A percentile compares a stretch with the other conserved stretches of the same genome.
These are phyloP conservation scores for Crepidotus variabilis DNA, from an alignment of 768 basidiomycete genomes.

Conservation along the genomic window DNA sequence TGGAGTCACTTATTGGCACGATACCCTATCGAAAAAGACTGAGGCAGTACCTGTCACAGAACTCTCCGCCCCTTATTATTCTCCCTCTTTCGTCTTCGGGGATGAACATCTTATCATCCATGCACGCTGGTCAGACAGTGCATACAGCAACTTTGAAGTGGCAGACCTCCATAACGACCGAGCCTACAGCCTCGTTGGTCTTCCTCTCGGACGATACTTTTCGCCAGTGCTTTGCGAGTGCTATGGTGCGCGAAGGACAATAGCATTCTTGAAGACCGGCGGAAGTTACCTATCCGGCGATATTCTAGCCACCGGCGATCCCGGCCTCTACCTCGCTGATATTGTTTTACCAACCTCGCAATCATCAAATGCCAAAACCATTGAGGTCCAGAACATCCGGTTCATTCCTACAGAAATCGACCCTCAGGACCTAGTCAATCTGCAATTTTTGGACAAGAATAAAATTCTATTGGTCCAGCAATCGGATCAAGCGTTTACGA, in stretches of 20 bases:
- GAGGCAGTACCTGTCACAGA: conserved; percentile 46
- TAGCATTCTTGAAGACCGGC: conserved; percentile 63
- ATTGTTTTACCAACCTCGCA: conserved; percentile 41
- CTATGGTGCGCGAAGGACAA: conserved; percentile 34
- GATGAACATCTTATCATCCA: conserved; percentile 52
- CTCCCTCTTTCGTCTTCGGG: conserved; percentile 60
- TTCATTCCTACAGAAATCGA: conserved; percentile 52
- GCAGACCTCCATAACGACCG: conserved; percentile 43
- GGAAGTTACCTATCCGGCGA: conserved; percentile 60
- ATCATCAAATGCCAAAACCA: conserved; percentile 18
- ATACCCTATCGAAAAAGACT: conserved; percentile 26
- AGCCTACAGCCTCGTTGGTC: conserved; percentile 47
- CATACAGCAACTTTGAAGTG: conserved; percentile 64
- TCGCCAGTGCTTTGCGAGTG: conserved; percentile 53
- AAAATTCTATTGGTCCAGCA: conserved; percentile 60
- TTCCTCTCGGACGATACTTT: conserved; percentile 65
- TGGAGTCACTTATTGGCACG: conserved; percentile 52
- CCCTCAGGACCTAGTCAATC: conserved; percentile 37
- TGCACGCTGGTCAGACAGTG: conserved; percentile 62
- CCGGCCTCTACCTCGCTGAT: conserved; percentile 64
- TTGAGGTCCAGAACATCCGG: conserved; percentile 43
- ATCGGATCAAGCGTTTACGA: conserved; percentile 36
- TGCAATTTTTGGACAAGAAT: conserved; percentile 54
- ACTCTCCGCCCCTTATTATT: conserved; percentile 52
- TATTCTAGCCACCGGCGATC: conserved; percentile 58